phyloP scores from a whole-genome alignment of 2,329 filamentous ascomycete genomes.

The Aspergillus caelatus region DNA sequence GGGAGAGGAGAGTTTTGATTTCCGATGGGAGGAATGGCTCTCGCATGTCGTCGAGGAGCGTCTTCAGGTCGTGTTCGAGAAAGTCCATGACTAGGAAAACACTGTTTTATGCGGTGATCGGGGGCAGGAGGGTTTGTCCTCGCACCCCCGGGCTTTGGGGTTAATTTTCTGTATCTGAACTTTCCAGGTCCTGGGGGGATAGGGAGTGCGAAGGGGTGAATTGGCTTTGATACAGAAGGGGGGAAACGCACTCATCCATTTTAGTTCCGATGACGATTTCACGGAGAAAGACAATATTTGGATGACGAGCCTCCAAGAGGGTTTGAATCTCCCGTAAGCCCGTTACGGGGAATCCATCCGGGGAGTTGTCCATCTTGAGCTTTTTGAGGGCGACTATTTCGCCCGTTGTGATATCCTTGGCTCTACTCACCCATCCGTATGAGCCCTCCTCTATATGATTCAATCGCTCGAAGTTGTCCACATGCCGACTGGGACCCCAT shows the following conservation, averaged over 20 bases:
- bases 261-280: constrained; percentile 81
- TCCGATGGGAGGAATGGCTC: constrained; percentile 92
- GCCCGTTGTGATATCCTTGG: constrained; percentile 71
- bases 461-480: constrained; percentile 86
- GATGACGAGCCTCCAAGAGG: constrained; percentile 75
- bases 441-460: constrained; percentile 98
- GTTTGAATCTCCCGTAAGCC: constrained; percentile 93
- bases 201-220: neutral
- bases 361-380: constrained; percentile 79
- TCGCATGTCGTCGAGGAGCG: constrained; percentile 88
- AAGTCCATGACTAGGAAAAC: constrained; percentile 97
- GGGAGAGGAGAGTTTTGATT: constrained; percentile 83
- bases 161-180: constrained; percentile 40
- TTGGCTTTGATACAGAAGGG: constrained; percentile 2
- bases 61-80: constrained; percentile 94
- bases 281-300: constrained; percentile 77
- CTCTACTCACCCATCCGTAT: constrained; percentile 91
- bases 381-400: constrained; percentile 90
- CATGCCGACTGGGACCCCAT: constrained; percentile 74
- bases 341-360: constrained; percentile 87
- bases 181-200: constrained; percentile 35
- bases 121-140: constrained; percentile 14
- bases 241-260: constrained; percentile 56
- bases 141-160: constrained; percentile 20
- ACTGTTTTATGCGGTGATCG: constrained; percentile 48